Percentiles rank a stretch among this genome's conserved stretches.
Evolutionary conservation across 2,329 filamentous ascomycete species (phyloP).

Genomic region (Aspergillus ustus): DNA sequence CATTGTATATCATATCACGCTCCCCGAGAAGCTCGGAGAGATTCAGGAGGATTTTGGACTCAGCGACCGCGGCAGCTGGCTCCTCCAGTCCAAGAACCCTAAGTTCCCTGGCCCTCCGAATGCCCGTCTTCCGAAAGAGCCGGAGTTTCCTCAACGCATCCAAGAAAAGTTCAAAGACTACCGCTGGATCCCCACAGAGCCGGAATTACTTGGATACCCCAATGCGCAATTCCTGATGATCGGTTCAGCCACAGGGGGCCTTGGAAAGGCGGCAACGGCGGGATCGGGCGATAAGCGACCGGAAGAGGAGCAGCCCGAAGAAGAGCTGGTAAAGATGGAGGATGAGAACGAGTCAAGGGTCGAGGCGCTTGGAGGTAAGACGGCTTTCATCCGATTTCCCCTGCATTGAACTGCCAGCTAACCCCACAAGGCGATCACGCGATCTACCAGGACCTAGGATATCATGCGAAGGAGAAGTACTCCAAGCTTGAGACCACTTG

Average conservation of each 20-base stretch:
- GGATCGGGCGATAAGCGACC: conserved; percentile 51
- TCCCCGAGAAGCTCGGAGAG: conserved; percentile 70
- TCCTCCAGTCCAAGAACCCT: conserved; percentile 81
- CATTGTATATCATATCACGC: conserved; percentile 77
- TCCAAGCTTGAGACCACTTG: conserved; percentile 67
- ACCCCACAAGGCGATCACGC: conserved; percentile 57
- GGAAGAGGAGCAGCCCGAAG: conserved; percentile 66
- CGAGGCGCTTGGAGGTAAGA: conserved; percentile 58
- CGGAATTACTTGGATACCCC: conserved; percentile 73
- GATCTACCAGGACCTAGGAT: conserved; percentile 62
- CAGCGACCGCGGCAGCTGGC: conserved; percentile 72
- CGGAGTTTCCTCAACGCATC: conserved; percentile 73
- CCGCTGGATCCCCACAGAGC: conserved; percentile 75
- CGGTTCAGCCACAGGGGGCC: conserved; percentile 55
- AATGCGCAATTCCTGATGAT: conserved; percentile 80
- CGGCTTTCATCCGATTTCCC: background rate
- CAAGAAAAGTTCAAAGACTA: conserved; percentile 72
- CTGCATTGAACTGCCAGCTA: background rate
- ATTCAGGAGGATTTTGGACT: conserved; percentile 78
- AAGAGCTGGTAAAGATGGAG: conserved; percentile 75
- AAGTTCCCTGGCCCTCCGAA: conserved; percentile 67
- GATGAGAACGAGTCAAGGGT: conserved; percentile 74
- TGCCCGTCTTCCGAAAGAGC: conserved; percentile 64
- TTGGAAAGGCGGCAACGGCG: conserved; percentile 42
- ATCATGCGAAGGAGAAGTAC: conserved; percentile 68